These are phyloP conservation scores for Gaeumannomyces sp. DNA, from an alignment of 2,329 filamentous ascomycete species.

Conservation along the genomic window DNA sequence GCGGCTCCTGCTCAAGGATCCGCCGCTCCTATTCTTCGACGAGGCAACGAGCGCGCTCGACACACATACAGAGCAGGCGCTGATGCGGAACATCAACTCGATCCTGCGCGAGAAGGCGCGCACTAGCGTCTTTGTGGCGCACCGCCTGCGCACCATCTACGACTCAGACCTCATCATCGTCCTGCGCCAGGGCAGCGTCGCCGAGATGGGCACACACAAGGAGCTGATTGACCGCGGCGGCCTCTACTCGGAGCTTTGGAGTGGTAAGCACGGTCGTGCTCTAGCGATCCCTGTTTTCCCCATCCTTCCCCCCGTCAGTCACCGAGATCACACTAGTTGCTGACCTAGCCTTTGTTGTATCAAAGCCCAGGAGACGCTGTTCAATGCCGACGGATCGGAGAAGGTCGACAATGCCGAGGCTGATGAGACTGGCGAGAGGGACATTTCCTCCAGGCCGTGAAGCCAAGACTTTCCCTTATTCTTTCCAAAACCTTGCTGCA, in stretches of 20 bases:
- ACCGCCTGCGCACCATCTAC: conserved; percentile 86
- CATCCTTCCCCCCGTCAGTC: neutral
- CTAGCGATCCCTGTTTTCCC: neutral
- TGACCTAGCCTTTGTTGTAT: neutral
- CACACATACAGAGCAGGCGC: conserved; percentile 74
- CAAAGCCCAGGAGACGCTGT: conserved; percentile 18
- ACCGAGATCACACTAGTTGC: neutral
- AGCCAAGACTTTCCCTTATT: neutral
- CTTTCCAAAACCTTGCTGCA: neutral
- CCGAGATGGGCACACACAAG: conserved; percentile 81
- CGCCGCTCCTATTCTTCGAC: conserved; percentile 31
- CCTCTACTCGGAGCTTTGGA: conserved; percentile 87
- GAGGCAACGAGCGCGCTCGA: conserved; percentile 21
- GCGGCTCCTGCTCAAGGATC: conserved; percentile 31
- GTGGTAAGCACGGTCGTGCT: conserved; percentile 24
- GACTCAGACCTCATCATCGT: conserved; percentile 93
- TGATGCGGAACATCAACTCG: conserved; percentile 87
- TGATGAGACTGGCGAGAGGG: neutral
- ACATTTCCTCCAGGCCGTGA: neutral
- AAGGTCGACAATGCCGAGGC: conserved; percentile 1
- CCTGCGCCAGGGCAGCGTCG: conserved; percentile 75
- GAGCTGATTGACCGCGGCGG: conserved; percentile 72
- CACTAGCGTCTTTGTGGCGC: conserved; percentile 93
- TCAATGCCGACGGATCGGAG: conserved; percentile 10
- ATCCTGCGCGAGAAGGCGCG: conserved; percentile 82